Evolutionary conservation across 1,139 yeast genomes (phyloP).

Genomic region (Debaryomyces subglobosus): DNA sequence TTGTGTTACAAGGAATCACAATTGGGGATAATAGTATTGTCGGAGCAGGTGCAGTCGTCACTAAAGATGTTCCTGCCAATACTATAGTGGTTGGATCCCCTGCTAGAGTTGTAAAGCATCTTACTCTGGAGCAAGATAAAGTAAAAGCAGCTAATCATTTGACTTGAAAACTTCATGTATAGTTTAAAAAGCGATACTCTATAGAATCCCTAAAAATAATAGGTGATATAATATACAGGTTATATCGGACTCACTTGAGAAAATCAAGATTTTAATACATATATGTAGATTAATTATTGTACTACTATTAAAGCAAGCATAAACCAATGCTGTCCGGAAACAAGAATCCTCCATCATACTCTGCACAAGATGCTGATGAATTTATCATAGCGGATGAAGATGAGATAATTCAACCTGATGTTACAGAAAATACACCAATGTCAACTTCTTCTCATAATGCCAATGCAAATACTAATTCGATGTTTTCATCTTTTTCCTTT

Average conservation of each 20-base stretch:
- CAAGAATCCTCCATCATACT: slow-evolving; percentile 13
- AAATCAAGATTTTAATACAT: background rate
- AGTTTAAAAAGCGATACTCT: background rate
- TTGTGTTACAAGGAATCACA: slow-evolving; percentile 65
- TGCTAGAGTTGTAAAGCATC: slow-evolving; percentile 48
- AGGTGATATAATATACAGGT: background rate
- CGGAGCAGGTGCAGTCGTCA: slow-evolving; percentile 71
- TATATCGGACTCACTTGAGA: background rate
- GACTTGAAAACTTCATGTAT: background rate
- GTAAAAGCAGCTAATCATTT: background rate
- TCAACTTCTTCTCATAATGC: slow-evolving; percentile 3
- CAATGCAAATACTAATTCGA: background rate
- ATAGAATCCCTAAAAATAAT: background rate
- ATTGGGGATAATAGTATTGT: slow-evolving; percentile 65
- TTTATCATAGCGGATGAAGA: slow-evolving; percentile 33
- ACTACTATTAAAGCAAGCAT: background rate
- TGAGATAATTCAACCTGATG: slow-evolving; percentile 6
- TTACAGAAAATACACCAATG: slow-evolving; percentile 3
- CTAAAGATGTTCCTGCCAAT: slow-evolving; percentile 54
- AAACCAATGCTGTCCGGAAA: slow-evolving; percentile 12
- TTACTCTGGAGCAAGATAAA: slow-evolving; percentile 19
- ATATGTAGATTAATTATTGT: background rate
- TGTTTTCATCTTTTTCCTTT: slow-evolving; percentile 13
- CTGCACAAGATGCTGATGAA: slow-evolving; percentile 25
- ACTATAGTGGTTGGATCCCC: slow-evolving; percentile 65